Evolutionary conservation across 2,329 filamentous ascomycete species (phyloP), one percentile per base, ranked within the genome.

Genomic region (Cladosporium halotolerans): DNA sequence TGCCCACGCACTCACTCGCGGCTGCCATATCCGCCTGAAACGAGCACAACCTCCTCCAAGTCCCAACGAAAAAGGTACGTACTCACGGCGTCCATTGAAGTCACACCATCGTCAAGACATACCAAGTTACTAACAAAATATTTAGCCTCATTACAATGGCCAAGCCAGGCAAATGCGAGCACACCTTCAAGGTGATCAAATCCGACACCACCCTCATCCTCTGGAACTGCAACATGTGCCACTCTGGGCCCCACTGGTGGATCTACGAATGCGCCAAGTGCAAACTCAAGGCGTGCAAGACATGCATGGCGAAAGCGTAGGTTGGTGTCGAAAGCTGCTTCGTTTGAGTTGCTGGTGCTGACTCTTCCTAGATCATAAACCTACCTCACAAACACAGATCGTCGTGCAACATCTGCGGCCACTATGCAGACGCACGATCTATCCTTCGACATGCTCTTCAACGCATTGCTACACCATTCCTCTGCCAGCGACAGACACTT

Each of bases 221-320:
- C 53, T 78, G 76, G 76, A 75, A 76, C 54, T 78, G 76, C 71
- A 74, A 76, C 62, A 63, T 73, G 60, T 78, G 76, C 65, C 75
- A 77, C 60, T 75, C 72, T 1, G 75, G 75, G 4, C 74, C 74
- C 14, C 73, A 77, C 63, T 75, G 72, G 66, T 74, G 68, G 66
- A 78, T 78, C 65, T 77, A 69, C 60, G 74, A 78, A 61, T 78
- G 76, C 64, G 59, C 69, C 42, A 70, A 72, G 52, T 78, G 76
- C 72, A 77, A 76, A 65, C 64, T 76, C 55, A 76, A 77, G 69
- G 72, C 72, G 6, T 78, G 76, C 67, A 66, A 70, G 40, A 72
- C 72, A 19, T 77, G 75, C 67, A 69, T 71, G 3, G 59, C 66
- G 53, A 76, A 76, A 62, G 69, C 71, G 57, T 73, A 68, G 63